Evolutionary conservation across 331 rosid species (phyloP), one percentile per base, ranked within the genome.

Genomic region (Cydonia oblonga): DNA sequence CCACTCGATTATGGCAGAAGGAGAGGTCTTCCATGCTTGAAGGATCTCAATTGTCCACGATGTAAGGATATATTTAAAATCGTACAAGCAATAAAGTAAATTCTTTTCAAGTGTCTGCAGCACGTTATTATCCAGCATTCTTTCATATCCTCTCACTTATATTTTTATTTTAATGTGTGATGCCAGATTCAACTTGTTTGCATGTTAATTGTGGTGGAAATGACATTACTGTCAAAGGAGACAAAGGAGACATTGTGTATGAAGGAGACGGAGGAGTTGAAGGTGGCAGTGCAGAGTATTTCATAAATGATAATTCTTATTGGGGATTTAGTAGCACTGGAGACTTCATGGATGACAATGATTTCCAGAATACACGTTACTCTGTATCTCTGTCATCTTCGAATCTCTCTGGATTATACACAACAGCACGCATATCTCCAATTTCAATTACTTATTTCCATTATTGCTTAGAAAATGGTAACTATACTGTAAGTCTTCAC

Each of bases 321-420:
- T 90, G 98, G 98, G 98, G 98, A 44, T 84, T 90, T 71, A 93
- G 98, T 81, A 90, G 96, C 79, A 85, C 95, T 42, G 98, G 98
- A 63, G 98, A 90, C 78, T 93, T 86, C 88, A 72, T 89, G 92
- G 96, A 93, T 83, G 98, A 93, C 70, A 44, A 72, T 4, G 73
- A 90, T 64, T 28, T 1, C 73, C 92, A 79, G 78, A 90, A 89
- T 77, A 77, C 83, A 46, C 95, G 80, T 69, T 90, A 82, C 76
- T 52, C 80, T 42, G 74, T 61, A 75, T 66, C 81, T 49, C 66
- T 66, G 62, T 15, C 70, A n/a, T 87, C 90, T 23, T 69, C 91
- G 28, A 82, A 73, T 77, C 4, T 82, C 68, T 75, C 92, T 6
- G 87, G 80, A 57, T 9, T 87, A 64, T 93, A 93, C 76, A 54